A percentile compares a stretch with the other conserved stretches of the same genome.
Evolutionary conservation across 75 land plant genomes (phyloP).

Genomic region (Pinus tabuliformis): DNA sequence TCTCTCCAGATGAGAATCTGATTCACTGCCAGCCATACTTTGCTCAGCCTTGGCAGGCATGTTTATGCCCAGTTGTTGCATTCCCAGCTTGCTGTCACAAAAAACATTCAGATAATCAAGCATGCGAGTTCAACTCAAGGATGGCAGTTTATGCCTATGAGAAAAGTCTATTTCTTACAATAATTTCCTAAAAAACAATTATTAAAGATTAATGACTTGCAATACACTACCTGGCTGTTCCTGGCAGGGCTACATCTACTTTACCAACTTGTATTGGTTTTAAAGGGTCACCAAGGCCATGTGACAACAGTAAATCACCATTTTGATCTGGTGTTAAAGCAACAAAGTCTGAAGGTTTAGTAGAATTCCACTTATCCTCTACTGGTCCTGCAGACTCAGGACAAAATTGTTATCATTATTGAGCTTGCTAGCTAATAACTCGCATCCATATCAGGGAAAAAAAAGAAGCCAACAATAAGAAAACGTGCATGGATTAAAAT

Average conservation of each 20-base stretch:
- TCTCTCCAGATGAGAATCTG: slow-evolving; percentile 20
- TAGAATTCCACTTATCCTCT: slow-evolving; percentile 4
- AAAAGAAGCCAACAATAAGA: background rate
- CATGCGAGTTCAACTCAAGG: background rate
- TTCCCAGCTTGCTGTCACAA: slow-evolving; percentile 39
- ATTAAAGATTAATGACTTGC: background rate
- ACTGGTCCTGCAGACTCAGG: background rate
- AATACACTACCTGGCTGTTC: slow-evolving; percentile 3
- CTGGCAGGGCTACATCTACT: background rate
- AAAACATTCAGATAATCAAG: background rate
- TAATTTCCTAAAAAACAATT: background rate
- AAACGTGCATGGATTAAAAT: background rate
- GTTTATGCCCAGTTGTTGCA: slow-evolving; percentile 42
- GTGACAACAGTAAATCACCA: slow-evolving; percentile 6
- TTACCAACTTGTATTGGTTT: background rate
- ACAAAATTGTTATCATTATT: background rate
- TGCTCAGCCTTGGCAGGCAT: slow-evolving; percentile 78
- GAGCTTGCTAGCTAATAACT: background rate
- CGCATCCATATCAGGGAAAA: background rate
- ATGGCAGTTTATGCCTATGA: background rate
- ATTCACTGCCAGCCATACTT: slow-evolving; percentile 19
- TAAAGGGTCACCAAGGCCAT: background rate
- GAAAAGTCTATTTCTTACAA: background rate
- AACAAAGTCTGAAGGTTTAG: slow-evolving; percentile 5
- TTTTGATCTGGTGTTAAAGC: slow-evolving; percentile 3